Conservation (phyloP, 345 rosid species). For the Clausena lansium region DNA sequence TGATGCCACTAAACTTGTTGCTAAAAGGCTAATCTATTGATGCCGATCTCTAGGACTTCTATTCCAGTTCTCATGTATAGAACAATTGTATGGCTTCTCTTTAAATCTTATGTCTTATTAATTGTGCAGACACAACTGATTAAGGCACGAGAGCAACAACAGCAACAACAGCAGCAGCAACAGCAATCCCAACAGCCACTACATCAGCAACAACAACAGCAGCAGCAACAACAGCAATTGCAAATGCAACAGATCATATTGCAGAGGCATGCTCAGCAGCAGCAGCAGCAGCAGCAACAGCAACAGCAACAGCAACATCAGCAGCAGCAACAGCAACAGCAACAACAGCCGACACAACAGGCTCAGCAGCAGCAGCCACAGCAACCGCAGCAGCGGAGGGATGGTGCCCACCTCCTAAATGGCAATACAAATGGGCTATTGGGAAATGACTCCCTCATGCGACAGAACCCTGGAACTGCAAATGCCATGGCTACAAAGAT, state of each 20-base stretch:
- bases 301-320: slow-evolving; percentile 32
- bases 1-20: too few species aligned
- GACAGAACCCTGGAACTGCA: slow-evolving; percentile 75
- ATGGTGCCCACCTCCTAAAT: slow-evolving; percentile 72
- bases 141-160: slow-evolving; percentile 69
- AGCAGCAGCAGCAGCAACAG: slow-evolving; percentile 45
- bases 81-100: neutral
- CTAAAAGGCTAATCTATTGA: neutral
- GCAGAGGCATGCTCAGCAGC: slow-evolving; percentile 56
- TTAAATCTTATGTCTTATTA: slow-evolving; percentile 5
- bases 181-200: slow-evolving; percentile 65
- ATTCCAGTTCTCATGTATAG: neutral
- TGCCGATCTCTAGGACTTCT: neutral
- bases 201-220: slow-evolving; percentile 50
- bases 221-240: slow-evolving; percentile 40
- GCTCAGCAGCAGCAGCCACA: slow-evolving; percentile 47
- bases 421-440: slow-evolving; percentile 78
- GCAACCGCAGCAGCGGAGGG: slow-evolving; percentile 77
- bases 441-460: slow-evolving; percentile 75
- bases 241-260: slow-evolving; percentile 52
- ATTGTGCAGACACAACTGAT: slow-evolving; percentile 59
- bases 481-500: slow-evolving; percentile 81
- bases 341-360: slow-evolving; percentile 50
- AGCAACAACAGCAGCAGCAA: slow-evolving; percentile 44
- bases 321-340: slow-evolving; percentile 25